Conservation (phyloP, 169 alveolate species). For the Plasmodium falciparum region DNA sequence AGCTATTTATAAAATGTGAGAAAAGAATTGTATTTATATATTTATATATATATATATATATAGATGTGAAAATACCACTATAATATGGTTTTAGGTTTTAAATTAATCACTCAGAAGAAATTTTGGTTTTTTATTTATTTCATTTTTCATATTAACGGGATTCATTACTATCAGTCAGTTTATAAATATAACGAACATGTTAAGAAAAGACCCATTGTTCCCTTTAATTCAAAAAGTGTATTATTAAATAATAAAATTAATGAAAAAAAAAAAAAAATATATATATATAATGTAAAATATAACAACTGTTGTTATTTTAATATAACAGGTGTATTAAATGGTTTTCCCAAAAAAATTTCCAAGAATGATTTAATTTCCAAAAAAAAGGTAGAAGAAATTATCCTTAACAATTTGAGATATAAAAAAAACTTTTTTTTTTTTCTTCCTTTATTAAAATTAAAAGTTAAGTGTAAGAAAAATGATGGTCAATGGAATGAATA, state of each 20-base stretch:
- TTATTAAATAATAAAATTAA: too few relatives aligned
- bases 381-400: too few relatives aligned
- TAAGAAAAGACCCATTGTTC: conserved; percentile 2
- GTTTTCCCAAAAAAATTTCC: too few relatives aligned
- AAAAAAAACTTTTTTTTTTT: too few relatives aligned
- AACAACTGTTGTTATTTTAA: too few relatives aligned
- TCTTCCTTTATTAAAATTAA: too few relatives aligned
- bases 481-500: not conserved
- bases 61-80: not conserved
- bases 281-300: too few relatives aligned
- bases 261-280: too few relatives aligned
- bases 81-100: conserved; percentile 34
- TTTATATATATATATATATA: not conserved
- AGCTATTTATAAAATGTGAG: not conserved
- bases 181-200: conserved; percentile 6
- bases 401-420: too few relatives aligned
- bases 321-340: too few relatives aligned
- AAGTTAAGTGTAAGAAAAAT: not conserved
- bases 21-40: not conserved
- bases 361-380: too few relatives aligned
- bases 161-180: not conserved
- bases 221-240: too few relatives aligned
- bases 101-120: not conserved
- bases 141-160: conserved; percentile 11
- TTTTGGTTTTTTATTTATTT: conserved; percentile 37